Base-by-base conservation (phyloP, 1,139 yeast genomes). In the Kodamaea sp. region DNA sequence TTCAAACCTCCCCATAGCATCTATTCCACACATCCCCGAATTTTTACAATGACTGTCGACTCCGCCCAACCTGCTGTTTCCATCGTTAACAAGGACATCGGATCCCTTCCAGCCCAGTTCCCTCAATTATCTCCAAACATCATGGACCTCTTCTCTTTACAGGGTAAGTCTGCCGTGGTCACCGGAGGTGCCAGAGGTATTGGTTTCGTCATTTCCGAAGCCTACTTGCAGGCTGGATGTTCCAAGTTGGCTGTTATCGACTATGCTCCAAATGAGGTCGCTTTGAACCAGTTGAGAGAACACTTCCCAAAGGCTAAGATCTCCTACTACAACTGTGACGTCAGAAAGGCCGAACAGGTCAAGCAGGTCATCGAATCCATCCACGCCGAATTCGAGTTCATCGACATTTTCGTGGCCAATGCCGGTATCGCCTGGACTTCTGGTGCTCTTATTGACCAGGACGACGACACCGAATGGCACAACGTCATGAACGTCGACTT, bases 401-500 rank as follows among this genome's bases (percentile, higher is more conserved):
- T 76, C 34, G 80, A 76, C 48, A 70, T 73, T 19, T 72, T 73
- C 36, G 73, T 74, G 31, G 76, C 78, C 39, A 75, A 74, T 47
- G 79, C 80, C 10, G 80, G 78, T 18, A 60, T 71, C 30, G 74
- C 73, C 24, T 70, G 73, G 64, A 65, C 71, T 22, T 52, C 64
- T 3, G 68, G 70, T 15, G 53, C 51, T 26, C 43, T 67, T 43
- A 61, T 66, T 37, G 70, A 66, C 38, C 63, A 58, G 24, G 67
- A 62, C 18, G 55, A 56, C 37, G 75, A 78, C 35, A 63, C 59
- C 32, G 67, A 62, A 44, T 70, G 75, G 74, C 66, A 59, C 45
- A 63, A 68, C 31, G 72, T 68, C 38, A 60, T 68, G 53, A 60
- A 66, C 47, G 70, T 68, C 33, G 70, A 68, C 49, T 58, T 68